These are phyloP conservation scores for Passiflora organensis DNA, from an alignment of 345 rosid genomes.

Conservation along the genomic window DNA sequence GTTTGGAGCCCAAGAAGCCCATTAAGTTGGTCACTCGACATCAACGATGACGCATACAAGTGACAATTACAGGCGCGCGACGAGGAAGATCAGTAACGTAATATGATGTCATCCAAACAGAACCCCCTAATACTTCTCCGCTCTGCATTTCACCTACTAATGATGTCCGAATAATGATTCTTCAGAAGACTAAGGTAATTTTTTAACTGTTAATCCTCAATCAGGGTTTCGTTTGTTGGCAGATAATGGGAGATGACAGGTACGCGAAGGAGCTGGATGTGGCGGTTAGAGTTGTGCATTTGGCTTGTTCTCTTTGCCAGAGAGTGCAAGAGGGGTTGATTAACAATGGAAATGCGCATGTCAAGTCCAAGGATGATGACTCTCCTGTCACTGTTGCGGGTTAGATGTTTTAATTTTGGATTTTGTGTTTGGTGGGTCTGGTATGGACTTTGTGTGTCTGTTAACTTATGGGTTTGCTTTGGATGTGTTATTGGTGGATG, in stretches of 20 bases:
- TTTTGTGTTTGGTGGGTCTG: background rate
- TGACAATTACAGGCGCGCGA: too few relatives aligned
- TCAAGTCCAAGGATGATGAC: constrained; percentile 74
- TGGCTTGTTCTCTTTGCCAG: constrained; percentile 76
- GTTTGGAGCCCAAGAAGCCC: too few relatives aligned
- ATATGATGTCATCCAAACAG: too few relatives aligned
- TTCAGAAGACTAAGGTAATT: too few relatives aligned
- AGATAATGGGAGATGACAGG: constrained; percentile 25
- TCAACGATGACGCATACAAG: too few relatives aligned
- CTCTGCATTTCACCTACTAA: too few relatives aligned
- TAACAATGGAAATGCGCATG: constrained; percentile 31
- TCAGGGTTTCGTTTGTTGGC: too few relatives aligned
- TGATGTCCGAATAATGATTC: too few relatives aligned
- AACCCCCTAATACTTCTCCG: too few relatives aligned
- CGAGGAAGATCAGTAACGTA: too few relatives aligned
- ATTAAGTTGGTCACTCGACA: too few relatives aligned
- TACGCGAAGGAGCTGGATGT: constrained; percentile 58
- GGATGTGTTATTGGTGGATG: background rate
- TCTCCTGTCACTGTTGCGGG: constrained; percentile 95
- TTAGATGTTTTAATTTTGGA: constrained; percentile 14
- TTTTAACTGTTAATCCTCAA: too few relatives aligned
- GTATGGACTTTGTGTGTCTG: background rate
- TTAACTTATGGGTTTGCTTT: background rate
- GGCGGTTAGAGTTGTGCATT: constrained; percentile 74
- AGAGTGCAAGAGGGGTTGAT: constrained; percentile 58